Conservation (phyloP, 768 basidiomycete genomes). For the Naganishia vishniacii region DNA sequence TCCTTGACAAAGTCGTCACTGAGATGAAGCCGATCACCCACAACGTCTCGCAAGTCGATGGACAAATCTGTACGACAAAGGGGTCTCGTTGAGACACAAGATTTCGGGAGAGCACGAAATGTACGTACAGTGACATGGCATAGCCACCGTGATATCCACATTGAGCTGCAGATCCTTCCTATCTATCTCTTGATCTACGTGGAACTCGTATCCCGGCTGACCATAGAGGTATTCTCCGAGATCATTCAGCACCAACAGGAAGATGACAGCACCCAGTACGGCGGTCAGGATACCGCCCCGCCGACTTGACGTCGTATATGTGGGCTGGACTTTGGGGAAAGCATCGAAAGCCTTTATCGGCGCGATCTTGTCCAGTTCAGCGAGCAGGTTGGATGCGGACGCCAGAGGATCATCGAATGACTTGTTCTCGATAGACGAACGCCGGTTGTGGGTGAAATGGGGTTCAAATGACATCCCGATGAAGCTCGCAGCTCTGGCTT, state of each 20-base stretch:
- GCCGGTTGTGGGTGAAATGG: slow-evolving; percentile 35
- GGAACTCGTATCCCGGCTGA: slow-evolving; percentile 84
- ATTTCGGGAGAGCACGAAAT: neutral
- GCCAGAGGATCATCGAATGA: slow-evolving; percentile 26
- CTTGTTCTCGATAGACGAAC: slow-evolving; percentile 12
- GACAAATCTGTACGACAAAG: slow-evolving; percentile 58
- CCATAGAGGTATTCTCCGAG: slow-evolving; percentile 88
- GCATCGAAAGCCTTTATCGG: slow-evolving; percentile 48
- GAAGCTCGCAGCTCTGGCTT: neutral
- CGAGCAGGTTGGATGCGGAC: slow-evolving; percentile 35
- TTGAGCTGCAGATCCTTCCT: slow-evolving; percentile 70
- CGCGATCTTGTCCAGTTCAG: slow-evolving; percentile 46
- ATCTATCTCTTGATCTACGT: slow-evolving; percentile 63
- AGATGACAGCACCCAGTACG: slow-evolving; percentile 40
- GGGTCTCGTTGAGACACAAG: neutral
- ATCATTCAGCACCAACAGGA: slow-evolving; percentile 59
- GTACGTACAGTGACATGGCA: slow-evolving; percentile 82
- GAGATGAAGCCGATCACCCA: slow-evolving; percentile 86
- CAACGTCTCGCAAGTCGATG: slow-evolving; percentile 82
- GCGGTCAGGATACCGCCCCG: slow-evolving; percentile 44
- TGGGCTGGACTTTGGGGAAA: slow-evolving; percentile 48
- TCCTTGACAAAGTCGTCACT: slow-evolving; percentile 75
- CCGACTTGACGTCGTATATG: slow-evolving; percentile 39
- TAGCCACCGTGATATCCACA: slow-evolving; percentile 84
- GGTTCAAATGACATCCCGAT: slow-evolving; percentile 37